Percentiles rank a stretch among this genome's conserved stretches.
Evolutionary conservation across 106 monocot species (phyloP).

Genomic region (Acorus calamus): DNA sequence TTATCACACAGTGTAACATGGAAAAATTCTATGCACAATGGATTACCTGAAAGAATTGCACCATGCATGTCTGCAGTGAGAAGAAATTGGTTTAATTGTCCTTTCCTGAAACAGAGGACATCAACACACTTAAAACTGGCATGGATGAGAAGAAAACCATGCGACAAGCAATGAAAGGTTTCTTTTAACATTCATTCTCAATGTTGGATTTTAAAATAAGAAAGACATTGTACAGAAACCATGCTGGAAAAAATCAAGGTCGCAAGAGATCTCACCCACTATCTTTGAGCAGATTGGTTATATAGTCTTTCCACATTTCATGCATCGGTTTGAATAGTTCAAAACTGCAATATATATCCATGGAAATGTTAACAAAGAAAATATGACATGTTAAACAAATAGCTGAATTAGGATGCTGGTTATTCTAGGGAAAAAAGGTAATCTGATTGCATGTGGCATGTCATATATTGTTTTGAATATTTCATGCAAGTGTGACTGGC

Average conservation of each 20-base stretch:
- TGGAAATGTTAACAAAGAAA: background rate
- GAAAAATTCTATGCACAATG: background rate
- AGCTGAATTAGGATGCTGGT: too few relatives aligned
- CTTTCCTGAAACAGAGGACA: constrained; percentile 42
- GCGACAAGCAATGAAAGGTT: too few relatives aligned
- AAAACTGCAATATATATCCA: constrained; percentile 36
- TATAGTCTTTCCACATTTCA: constrained; percentile 93
- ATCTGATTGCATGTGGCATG: too few relatives aligned
- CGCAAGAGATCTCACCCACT: constrained; percentile 23
- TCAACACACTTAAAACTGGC: background rate
- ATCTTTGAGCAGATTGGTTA: constrained; percentile 52
- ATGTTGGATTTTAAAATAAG: background rate
- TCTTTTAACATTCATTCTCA: too few relatives aligned
- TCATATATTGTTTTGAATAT: too few relatives aligned
- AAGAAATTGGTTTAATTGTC: constrained; percentile 46
- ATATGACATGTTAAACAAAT: background rate
- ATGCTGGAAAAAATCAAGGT: background rate
- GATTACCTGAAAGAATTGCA: constrained; percentile 64
- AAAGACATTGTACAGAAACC: background rate
- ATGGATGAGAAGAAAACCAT: background rate
- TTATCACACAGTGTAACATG: background rate
- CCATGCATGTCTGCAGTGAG: constrained; percentile 79
- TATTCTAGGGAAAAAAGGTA: too few relatives aligned
- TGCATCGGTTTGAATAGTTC: constrained; percentile 75
- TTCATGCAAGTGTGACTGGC: too few relatives aligned